These are phyloP conservation scores for Boletus reticuloceps DNA, from an alignment of 768 basidiomycete species.

Conservation along the genomic window DNA sequence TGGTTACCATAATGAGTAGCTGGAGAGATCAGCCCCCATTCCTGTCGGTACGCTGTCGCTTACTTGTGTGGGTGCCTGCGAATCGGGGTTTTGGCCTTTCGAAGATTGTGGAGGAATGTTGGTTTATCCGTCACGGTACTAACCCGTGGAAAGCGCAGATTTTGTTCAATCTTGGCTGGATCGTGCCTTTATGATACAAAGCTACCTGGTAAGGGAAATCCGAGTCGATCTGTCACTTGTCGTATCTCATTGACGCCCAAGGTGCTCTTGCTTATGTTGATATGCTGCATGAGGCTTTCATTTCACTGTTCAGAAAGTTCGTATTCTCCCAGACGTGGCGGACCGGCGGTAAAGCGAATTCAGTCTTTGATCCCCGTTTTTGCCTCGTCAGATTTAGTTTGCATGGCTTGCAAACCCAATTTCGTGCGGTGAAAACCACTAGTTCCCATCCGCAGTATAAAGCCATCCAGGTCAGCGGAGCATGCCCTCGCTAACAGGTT, in stretches of 20 bases:
- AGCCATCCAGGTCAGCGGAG: neutral
- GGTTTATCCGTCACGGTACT: neutral
- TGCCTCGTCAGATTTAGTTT: neutral
- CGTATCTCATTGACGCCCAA: neutral
- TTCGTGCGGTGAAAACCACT: neutral
- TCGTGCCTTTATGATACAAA: neutral
- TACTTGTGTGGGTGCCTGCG: neutral
- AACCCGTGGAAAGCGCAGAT: neutral
- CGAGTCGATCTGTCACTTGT: neutral
- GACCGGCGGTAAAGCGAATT: neutral
- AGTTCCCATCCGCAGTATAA: neutral
- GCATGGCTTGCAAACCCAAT: neutral
- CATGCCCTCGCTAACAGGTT: neutral
- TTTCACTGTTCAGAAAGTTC: neutral
- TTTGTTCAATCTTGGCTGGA: neutral
- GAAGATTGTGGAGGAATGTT: neutral
- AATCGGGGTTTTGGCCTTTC: neutral
- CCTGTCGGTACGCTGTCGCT: neutral
- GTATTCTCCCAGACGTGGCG: neutral
- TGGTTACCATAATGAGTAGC: neutral
- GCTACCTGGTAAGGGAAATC: neutral
- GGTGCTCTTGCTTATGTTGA: neutral
- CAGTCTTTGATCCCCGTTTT: neutral
- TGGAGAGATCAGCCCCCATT: neutral
- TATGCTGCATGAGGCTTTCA: slow-evolving; percentile 1